Evolutionary conservation across 345 rosid genomes (phyloP), one percentile per base, ranked within the genome.

Genomic region (Toxicodendron radicans): DNA sequence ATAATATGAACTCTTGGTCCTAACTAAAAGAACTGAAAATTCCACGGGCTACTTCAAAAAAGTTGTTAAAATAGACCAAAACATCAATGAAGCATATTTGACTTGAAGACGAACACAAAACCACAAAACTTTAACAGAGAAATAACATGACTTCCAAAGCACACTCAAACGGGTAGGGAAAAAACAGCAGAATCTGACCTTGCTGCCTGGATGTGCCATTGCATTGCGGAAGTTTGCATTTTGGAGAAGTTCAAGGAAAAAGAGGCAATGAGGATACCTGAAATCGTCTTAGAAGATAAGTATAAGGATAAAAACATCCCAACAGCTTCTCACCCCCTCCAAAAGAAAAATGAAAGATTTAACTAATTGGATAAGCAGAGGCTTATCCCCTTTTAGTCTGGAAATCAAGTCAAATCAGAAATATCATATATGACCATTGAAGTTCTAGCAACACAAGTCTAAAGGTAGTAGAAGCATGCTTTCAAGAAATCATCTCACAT

Each of bases 201-300:
- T 96, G 91, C 86, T 92, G 73, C 84, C 91, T 52, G 97, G 99
- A 90, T 92, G 97, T 9, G 99, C 98, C 97, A 96, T 93, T 48
- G 97, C 98, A 87, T 58, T 83, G 70, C 98, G 90, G 82, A 93
- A 96, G 81, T 85, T 92, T 9, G 97, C 87, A 77, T 93, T 96
- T 85, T 96, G 99, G 54, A 96, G 97, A 81, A 89, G 97, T 79
- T 96, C 97, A 18, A 96, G 97, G 76, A 96, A 93, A 80, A 70
- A 92, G n/a, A 96, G 78, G 83, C 95, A 93, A 79, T 93, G 98
- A 35, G 98, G 98, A 80, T 93, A 96, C 98, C 99, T 96, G 87
- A 73, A 85, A 83, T 70, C 66, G 60, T 74, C 49, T n/a, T 48
- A 49, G 54, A 48, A 67, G 33, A 74, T 70, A 68, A 84, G 75